These are phyloP conservation scores for Agrostemma githago DNA, from an alignment of 148 eudicot species.

Conservation along the genomic window DNA sequence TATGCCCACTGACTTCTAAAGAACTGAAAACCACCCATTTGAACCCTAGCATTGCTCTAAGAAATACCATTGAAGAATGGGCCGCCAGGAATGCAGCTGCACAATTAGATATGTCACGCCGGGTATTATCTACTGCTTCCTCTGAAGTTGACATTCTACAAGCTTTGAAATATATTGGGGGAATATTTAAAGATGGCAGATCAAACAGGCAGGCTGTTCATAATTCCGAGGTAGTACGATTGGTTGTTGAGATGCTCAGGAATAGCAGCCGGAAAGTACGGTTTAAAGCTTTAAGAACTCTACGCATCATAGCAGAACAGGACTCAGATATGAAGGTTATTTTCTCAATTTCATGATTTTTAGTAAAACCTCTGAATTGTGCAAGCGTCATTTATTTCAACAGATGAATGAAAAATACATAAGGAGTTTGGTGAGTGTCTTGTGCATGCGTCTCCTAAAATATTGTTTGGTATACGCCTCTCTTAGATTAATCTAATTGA, in stretches of 20 bases:
- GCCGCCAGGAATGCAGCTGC: slow-evolving; percentile 83
- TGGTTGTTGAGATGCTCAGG: slow-evolving; percentile 65
- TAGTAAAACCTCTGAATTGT: not conserved
- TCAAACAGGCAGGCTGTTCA: slow-evolving; percentile 60
- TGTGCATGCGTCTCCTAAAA: slow-evolving; percentile 20
- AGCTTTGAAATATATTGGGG: slow-evolving; percentile 56
- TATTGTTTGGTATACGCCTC: not conserved
- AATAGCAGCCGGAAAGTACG: slow-evolving; percentile 58
- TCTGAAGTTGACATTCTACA: slow-evolving; percentile 56
- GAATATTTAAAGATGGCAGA: slow-evolving; percentile 46
- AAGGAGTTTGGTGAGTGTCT: not conserved
- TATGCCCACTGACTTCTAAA: slow-evolving; percentile 60
- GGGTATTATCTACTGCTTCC: slow-evolving; percentile 44
- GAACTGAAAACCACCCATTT: slow-evolving; percentile 57
- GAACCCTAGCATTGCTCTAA: slow-evolving; percentile 70
- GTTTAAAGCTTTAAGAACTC: slow-evolving; percentile 66
- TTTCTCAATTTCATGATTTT: slow-evolving; percentile 9
- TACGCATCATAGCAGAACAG: slow-evolving; percentile 61
- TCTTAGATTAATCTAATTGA: slow-evolving; percentile 23
- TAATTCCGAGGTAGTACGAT: slow-evolving; percentile 53
- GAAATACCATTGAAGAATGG: slow-evolving; percentile 84
- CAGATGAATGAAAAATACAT: too few relatives aligned
- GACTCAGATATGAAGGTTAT: slow-evolving; percentile 71
- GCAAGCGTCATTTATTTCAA: too few relatives aligned
- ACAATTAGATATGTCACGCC: slow-evolving; percentile 70